A percentile compares a stretch with the other conserved stretches of the same genome.
phyloP scores from a whole-genome alignment of 1,284 basidiomycete species.

The Xanthoconium separans region DNA sequence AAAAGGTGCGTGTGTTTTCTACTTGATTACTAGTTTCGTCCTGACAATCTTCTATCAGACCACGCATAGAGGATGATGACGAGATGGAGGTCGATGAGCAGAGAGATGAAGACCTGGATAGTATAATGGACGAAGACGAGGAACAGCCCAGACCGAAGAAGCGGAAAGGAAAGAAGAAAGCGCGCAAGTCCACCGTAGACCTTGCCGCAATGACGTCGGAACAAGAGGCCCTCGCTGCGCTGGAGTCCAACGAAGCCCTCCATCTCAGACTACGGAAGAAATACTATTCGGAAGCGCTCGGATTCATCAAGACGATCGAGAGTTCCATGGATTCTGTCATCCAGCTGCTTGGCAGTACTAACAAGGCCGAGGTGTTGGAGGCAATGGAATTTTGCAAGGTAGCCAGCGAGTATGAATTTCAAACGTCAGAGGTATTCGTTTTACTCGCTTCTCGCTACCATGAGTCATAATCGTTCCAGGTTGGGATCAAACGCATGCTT shows the following conservation, averaged over 20 bases:
- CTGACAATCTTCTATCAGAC: slow-evolving; percentile 22
- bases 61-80: slow-evolving; percentile 35
- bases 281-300: slow-evolving; percentile 86
- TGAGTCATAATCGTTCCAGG: slow-evolving; percentile 38
- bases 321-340: slow-evolving; percentile 73
- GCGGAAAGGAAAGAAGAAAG: slow-evolving; percentile 48
- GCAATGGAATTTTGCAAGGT: slow-evolving; percentile 94
- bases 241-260: slow-evolving; percentile 66
- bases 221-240: slow-evolving; percentile 62
- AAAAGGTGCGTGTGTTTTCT: slow-evolving; percentile 20
- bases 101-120: slow-evolving; percentile 39
- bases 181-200: slow-evolving; percentile 70
- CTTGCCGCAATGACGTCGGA: slow-evolving; percentile 63
- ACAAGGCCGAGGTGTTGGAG: slow-evolving; percentile 93
- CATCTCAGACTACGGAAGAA: slow-evolving; percentile 80
- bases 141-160: slow-evolving; percentile 31
- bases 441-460: not conserved
- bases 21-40: not conserved
- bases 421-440: slow-evolving; percentile 63
- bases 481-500: slow-evolving; percentile 92
- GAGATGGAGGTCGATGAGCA: slow-evolving; percentile 54
- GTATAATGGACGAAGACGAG: slow-evolving; percentile 36
- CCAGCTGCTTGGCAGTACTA: slow-evolving; percentile 85
- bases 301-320: slow-evolving; percentile 85
- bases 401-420: slow-evolving; percentile 81